Evolutionary conservation across 73 alveolate species (phyloP), one percentile per base, ranked within the genome.

Genomic region (Paramecium biaurelia): DNA sequence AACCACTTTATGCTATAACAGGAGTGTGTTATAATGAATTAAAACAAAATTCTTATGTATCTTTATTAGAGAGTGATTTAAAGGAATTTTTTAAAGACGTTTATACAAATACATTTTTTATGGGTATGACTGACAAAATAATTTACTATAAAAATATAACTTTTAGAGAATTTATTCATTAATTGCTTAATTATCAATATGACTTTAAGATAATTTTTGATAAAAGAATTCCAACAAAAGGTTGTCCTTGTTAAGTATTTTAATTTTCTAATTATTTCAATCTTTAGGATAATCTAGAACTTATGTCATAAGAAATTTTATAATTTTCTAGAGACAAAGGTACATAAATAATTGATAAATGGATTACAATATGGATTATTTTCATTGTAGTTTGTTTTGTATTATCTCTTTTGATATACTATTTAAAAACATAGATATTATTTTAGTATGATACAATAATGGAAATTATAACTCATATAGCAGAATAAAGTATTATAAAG

Each of bases 311-410:
- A 35, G 67, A 72, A n/a, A 72, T 72, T 8, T 35, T 35, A 37
- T 2, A 30, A 72, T 72, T 35, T 72, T 72, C 86, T 4, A 34
- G 45, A 35, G 21, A 72, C n/a, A 72, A 38, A 72, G 0, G 86
- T 72, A 38, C 56, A 20, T 4, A 32, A 15, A 38, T 72, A 20
- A 32, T 72, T 34, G 58, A 32, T 32, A 72, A 72, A 72, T 72
- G 86, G 86, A 72, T 35, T 35, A 72, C 86, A 15, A 72, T 72
- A 35, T 72, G 86, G 86, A 72, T 72, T 14, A 20, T 20, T 63
- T 63, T 63, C 12, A 63, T 63, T 1, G 84, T 63, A 26, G 26
- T 26, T 32, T 30, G 84, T 63, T 63, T 63, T 63, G 41, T 63
- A 9, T 18, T 63, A 1, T 11, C 68, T 11, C 14, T 63, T 11